phyloP scores from a whole-genome alignment of 345 rosid genomes.

The Isatis tinctoria region DNA sequence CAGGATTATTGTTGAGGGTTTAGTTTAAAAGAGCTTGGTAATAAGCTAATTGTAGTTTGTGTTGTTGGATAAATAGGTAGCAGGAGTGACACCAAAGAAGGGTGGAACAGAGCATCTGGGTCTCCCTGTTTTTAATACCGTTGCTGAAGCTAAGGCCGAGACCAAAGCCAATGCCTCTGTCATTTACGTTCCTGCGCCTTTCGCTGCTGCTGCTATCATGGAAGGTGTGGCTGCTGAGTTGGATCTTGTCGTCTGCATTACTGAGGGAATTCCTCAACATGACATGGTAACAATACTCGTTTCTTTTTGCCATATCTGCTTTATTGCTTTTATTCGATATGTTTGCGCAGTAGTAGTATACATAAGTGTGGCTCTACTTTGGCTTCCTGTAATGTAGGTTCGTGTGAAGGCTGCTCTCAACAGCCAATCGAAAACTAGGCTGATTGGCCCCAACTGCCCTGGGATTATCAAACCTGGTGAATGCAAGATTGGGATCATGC shows the following conservation, averaged over 20 bases:
- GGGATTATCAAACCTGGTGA: slow-evolving; percentile 95
- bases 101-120: slow-evolving; percentile 98
- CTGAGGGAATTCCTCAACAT: slow-evolving; percentile 88
- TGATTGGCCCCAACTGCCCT: slow-evolving; percentile 92
- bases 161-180: slow-evolving; percentile 87
- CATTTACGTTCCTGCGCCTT: slow-evolving; percentile 82
- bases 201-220: slow-evolving; percentile 90
- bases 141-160: slow-evolving; percentile 95
- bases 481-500: slow-evolving; percentile 94
- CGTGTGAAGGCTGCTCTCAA: slow-evolving; percentile 79
- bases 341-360: neutral
- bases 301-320: neutral
- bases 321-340: neutral
- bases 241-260: slow-evolving; percentile 81
- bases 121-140: slow-evolving; percentile 85
- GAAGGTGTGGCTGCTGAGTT: slow-evolving; percentile 83
- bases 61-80: slow-evolving; percentile 51
- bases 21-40: neutral
- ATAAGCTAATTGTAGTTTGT: neutral
- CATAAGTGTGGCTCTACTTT: neutral
- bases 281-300: slow-evolving; percentile 54
- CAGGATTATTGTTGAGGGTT: neutral
- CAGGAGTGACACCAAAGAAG: slow-evolving; percentile 96
- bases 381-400: slow-evolving; percentile 40
- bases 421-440: slow-evolving; percentile 68